Conservation (phyloP, 2,329 filamentous ascomycete genomes). For the Alternaria viburni region DNA sequence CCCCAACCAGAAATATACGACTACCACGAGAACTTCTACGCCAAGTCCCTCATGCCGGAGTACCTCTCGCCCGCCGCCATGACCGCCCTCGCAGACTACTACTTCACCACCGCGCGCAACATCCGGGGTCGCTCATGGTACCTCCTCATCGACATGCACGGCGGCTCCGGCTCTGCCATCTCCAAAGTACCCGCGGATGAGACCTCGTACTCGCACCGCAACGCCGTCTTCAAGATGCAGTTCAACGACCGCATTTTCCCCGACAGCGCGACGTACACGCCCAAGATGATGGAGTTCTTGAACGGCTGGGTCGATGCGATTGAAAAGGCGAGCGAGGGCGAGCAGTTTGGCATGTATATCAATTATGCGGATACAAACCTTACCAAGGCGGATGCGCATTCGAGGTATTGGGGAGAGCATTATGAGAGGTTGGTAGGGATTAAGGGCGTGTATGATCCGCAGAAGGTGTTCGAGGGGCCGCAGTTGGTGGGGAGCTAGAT, state of each 20-base stretch:
- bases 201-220: slow-evolving; percentile 35
- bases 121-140: slow-evolving; percentile 26
- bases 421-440: slow-evolving; percentile 40
- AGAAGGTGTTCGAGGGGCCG: slow-evolving; percentile 33
- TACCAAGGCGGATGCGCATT: slow-evolving; percentile 51
- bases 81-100: slow-evolving; percentile 30
- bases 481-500: slow-evolving; percentile 31
- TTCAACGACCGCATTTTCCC: slow-evolving; percentile 28
- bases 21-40: slow-evolving; percentile 37
- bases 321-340: slow-evolving; percentile 23
- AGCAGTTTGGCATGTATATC: slow-evolving; percentile 55
- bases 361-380: slow-evolving; percentile 59
- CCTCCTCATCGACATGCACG: slow-evolving; percentile 37
- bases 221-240: slow-evolving; percentile 36
- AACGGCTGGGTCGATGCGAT: slow-evolving; percentile 49
- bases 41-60: slow-evolving; percentile 36
- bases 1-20: slow-evolving; percentile 27
- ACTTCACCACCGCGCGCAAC: slow-evolving; percentile 24
- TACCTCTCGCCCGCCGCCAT: slow-evolving; percentile 23
- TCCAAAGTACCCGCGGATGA: slow-evolving; percentile 11
- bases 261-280: slow-evolving; percentile 33
- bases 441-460: slow-evolving; percentile 45
- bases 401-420: slow-evolving; percentile 52
- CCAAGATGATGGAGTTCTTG: slow-evolving; percentile 44
- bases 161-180: slow-evolving; percentile 23